A percentile compares a stretch with the other conserved stretches of the same genome.
Conservation (phyloP, 2,329 filamentous ascomycete genomes). For the Claviceps sp. region DNA sequence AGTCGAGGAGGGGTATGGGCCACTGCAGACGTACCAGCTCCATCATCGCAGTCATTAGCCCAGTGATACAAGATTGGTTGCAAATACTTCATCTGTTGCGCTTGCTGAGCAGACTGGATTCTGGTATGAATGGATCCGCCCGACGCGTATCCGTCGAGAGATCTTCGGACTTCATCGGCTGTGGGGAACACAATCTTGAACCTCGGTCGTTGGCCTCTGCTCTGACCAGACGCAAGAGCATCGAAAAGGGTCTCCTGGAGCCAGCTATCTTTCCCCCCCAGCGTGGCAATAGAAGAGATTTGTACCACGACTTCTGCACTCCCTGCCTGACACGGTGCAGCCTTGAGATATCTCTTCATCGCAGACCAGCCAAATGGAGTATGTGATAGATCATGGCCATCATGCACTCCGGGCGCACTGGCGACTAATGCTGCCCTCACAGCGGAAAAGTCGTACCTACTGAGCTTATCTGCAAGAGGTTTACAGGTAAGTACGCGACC, state of each 20-base stretch:
- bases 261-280: constrained; percentile 61
- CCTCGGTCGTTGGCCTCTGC: constrained; percentile 23
- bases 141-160: constrained; percentile 64
- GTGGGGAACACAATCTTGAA: constrained; percentile 74
- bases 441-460: constrained; percentile 52
- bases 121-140: constrained; percentile 76
- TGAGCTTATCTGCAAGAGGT: constrained; percentile 43
- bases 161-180: constrained; percentile 60
- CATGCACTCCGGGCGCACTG: constrained; percentile 60
- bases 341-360: constrained; percentile 44
- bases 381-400: constrained; percentile 27
- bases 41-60: constrained; percentile 44
- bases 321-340: constrained; percentile 32
- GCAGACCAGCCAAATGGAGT: constrained; percentile 69
- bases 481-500: constrained; percentile 37
- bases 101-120: constrained; percentile 53
- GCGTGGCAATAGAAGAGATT: constrained; percentile 70
- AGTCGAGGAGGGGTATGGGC: not conserved
- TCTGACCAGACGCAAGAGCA: constrained; percentile 25
- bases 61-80: constrained; percentile 61
- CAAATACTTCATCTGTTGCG: constrained; percentile 61
- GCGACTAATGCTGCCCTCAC: constrained; percentile 62
- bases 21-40: constrained; percentile 9
- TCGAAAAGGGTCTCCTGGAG: constrained; percentile 50
- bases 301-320: constrained; percentile 43